A percentile compares a stretch with the other conserved stretches of the same genome.
Evolutionary conservation across 73 alveolate genomes (phyloP).

Genomic region (Blepharisma stoltei): DNA sequence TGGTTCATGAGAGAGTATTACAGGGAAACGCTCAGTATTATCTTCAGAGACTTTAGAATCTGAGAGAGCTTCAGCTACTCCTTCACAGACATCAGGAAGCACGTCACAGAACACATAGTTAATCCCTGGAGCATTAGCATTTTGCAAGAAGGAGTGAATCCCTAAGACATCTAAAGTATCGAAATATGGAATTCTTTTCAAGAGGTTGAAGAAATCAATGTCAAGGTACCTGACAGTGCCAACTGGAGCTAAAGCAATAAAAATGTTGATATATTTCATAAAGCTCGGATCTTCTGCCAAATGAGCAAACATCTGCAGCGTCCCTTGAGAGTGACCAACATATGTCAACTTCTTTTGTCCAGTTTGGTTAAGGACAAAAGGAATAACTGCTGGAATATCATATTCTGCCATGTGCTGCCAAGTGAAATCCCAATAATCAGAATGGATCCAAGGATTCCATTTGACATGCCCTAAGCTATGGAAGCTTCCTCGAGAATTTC

Average conservation of each 20-base stretch:
- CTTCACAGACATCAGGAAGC: slow-evolving; percentile 42
- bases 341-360: slow-evolving; percentile 73
- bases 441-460: slow-evolving; percentile 43
- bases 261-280: slow-evolving; percentile 37
- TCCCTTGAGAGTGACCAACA: slow-evolving; percentile 95
- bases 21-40: slow-evolving; percentile 55
- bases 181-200: slow-evolving; percentile 31
- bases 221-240: slow-evolving; percentile 37
- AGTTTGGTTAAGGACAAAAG: slow-evolving; percentile 62
- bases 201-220: slow-evolving; percentile 29
- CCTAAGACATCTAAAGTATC: slow-evolving; percentile 43
- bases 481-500: slow-evolving; percentile 78
- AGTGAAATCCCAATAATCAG: slow-evolving; percentile 84
- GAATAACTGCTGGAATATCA: slow-evolving; percentile 84
- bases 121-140: background rate
- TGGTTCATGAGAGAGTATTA: slow-evolving; percentile 86
- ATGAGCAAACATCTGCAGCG: slow-evolving; percentile 84
- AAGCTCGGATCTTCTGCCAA: slow-evolving; percentile 47
- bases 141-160: slow-evolving; percentile 31
- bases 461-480: slow-evolving; percentile 50
- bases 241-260: slow-evolving; percentile 59
- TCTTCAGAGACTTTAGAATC: slow-evolving; percentile 45
- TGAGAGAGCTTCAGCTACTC: slow-evolving; percentile 40
- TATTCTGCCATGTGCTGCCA: slow-evolving; percentile 86
- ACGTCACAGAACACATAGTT: slow-evolving; percentile 39